Conservation (phyloP, 2,329 filamentous ascomycete genomes). For the Colletotrichum sp. region DNA sequence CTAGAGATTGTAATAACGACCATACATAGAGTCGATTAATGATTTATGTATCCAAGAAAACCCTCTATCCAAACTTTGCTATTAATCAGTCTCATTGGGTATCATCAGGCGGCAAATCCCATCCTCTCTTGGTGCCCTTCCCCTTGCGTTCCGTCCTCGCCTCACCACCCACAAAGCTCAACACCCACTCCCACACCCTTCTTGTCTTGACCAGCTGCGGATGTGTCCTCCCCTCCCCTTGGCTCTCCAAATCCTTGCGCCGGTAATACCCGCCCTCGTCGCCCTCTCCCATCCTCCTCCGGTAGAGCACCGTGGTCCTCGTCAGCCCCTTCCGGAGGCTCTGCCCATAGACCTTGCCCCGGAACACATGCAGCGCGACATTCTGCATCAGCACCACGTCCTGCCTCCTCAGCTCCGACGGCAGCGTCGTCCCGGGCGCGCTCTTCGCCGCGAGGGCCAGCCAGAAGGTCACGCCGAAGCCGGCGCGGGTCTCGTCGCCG, state of each 20-base stretch:
- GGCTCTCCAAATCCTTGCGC: constrained; percentile 48
- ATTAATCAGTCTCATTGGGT: constrained; percentile 32
- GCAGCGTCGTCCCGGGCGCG: background rate
- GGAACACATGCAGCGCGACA: constrained; percentile 78
- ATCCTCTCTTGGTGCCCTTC: constrained; percentile 26
- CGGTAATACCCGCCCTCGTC: constrained; percentile 64
- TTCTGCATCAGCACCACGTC: constrained; percentile 84
- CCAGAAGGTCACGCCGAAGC: constrained; percentile 88
- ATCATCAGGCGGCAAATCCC: constrained; percentile 47
- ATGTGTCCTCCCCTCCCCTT: constrained; percentile 29
- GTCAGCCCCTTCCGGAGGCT: constrained; percentile 77
- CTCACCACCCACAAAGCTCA: constrained; percentile 65
- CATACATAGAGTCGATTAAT: background rate
- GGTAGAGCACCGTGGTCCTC: constrained; percentile 69
- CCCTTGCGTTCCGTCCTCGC: constrained; percentile 14
- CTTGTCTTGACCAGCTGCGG: constrained; percentile 67
- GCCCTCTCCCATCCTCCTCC: constrained; percentile 54
- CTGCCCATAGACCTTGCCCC: constrained; percentile 81
- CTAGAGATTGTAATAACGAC: background rate
- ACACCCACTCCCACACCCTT: constrained; percentile 77
- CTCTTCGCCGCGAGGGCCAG: constrained; percentile 45
- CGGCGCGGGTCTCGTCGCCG: constrained; percentile 83
- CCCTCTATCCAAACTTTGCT: background rate
- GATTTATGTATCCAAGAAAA: background rate
- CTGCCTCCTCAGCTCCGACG: constrained; percentile 60